phyloP scores from a whole-genome alignment of 164 flowering plant genomes.

The Santalum album region DNA sequence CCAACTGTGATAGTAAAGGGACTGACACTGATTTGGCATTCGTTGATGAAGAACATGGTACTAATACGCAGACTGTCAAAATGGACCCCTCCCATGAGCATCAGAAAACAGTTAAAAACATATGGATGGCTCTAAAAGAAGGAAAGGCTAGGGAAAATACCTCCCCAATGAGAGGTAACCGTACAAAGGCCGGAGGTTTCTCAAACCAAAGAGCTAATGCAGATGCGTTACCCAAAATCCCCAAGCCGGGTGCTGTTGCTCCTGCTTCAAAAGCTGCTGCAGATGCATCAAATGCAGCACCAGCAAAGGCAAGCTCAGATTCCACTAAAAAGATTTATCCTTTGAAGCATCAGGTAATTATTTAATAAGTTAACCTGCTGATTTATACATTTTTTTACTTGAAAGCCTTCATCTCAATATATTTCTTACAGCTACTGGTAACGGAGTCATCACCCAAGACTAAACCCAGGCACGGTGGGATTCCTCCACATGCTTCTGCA shows the following conservation, averaged over 20 bases:
- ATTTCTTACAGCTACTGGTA: constrained; percentile 47
- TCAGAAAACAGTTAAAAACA: constrained; percentile 61
- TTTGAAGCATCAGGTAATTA: constrained; percentile 64
- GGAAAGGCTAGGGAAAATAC: constrained; percentile 67
- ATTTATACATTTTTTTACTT: too few relatives aligned
- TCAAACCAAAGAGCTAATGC: constrained; percentile 32
- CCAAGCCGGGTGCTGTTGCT: constrained; percentile 35
- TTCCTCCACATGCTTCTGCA: constrained; percentile 45
- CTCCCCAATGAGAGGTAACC: constrained; percentile 81
- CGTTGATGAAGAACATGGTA: constrained; percentile 32
- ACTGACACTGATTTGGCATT: constrained; percentile 39
- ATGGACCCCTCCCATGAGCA: constrained; percentile 34
- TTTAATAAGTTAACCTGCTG: not conserved
- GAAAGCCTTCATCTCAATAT: not conserved
- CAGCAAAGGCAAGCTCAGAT: constrained; percentile 37
- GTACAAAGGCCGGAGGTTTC: constrained; percentile 32
- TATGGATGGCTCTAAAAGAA: constrained; percentile 73
- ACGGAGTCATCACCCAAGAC: constrained; percentile 61
- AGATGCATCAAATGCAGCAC: constrained; percentile 27
- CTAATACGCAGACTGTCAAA: constrained; percentile 14
- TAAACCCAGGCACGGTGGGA: constrained; percentile 55
- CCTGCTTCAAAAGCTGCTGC: constrained; percentile 39
- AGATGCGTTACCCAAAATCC: constrained; percentile 49
- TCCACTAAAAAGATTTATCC: constrained; percentile 37
- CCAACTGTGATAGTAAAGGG: constrained; percentile 36